A percentile compares a stretch with the other conserved stretches of the same genome.
Evolutionary conservation across 1,139 yeast genomes (phyloP).

Genomic region (Debaryomyces udenii): DNA sequence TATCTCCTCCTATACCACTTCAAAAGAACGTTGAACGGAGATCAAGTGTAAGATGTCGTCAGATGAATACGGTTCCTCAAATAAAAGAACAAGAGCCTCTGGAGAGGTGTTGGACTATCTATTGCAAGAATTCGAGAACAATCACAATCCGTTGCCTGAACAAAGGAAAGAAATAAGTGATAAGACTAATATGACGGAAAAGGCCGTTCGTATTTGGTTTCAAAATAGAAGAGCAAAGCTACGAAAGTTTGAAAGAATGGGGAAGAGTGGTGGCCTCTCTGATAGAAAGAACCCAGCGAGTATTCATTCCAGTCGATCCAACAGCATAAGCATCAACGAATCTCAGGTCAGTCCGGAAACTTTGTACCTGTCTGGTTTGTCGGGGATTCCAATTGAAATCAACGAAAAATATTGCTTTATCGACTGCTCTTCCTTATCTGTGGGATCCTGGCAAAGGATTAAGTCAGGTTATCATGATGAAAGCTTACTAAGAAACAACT

Average conservation of each 20-base stretch:
- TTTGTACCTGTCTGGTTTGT: conserved; percentile 7
- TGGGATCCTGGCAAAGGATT: conserved; percentile 79
- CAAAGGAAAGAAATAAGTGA: conserved; percentile 72
- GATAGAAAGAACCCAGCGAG: conserved; percentile 22
- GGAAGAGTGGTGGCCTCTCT: conserved; percentile 15
- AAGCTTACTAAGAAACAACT: conserved; percentile 41
- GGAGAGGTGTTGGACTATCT: conserved; percentile 79
- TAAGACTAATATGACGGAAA: conserved; percentile 82
- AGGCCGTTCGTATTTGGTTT: conserved; percentile 94
- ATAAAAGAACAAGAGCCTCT: conserved; percentile 65
- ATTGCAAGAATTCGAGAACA: conserved; percentile 67
- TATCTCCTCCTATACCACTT: conserved; percentile 1
- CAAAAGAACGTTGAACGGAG: background rate
- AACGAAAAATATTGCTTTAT: conserved; percentile 70
- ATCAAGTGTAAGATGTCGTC: conserved; percentile 16
- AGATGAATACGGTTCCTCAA: conserved; percentile 20
- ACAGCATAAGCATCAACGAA: conserved; percentile 23
- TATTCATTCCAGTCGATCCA: conserved; percentile 25
- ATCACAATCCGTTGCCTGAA: conserved; percentile 71
- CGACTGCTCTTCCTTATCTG: conserved; percentile 67
- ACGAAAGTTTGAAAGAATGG: conserved; percentile 58
- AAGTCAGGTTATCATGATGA: conserved; percentile 60
- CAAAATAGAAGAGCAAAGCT: conserved; percentile 88
- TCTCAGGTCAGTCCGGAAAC: conserved; percentile 11
- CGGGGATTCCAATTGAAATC: conserved; percentile 50